Percentiles rank a stretch among this genome's conserved stretches.
Conservation (phyloP, 805 yeast species). For the Kodamaea fukazawae region DNA sequence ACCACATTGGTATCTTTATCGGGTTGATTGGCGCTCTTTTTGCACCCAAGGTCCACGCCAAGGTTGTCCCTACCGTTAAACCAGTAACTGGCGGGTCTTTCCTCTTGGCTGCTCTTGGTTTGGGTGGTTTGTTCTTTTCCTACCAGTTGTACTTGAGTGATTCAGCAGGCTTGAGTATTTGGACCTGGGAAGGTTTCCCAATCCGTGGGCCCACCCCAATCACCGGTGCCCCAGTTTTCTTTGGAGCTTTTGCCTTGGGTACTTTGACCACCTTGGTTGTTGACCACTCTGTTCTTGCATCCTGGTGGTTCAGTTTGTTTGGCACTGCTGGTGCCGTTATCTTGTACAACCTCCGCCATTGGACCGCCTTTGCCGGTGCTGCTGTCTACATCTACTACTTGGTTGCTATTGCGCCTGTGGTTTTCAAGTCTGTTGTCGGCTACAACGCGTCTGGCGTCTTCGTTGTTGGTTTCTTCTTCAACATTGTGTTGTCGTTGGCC, state of each 20-base stretch:
- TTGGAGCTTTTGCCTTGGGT: conserved; percentile 60
- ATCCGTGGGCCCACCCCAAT: conserved; percentile 83
- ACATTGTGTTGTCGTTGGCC: conserved; percentile 61
- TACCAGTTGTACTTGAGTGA: conserved; percentile 76
- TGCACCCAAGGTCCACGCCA: conserved; percentile 41
- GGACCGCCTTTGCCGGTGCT: conserved; percentile 79
- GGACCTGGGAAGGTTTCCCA: conserved; percentile 98
- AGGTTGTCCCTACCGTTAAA: conserved; percentile 8
- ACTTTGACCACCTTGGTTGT: conserved; percentile 24
- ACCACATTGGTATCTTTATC: conserved; percentile 60
- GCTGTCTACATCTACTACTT: conserved; percentile 58
- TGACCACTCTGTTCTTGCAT: conserved; percentile 21
- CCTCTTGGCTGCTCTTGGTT: conserved; percentile 57
- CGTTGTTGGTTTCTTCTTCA: conserved; percentile 46
- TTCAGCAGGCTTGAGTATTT: conserved; percentile 78
- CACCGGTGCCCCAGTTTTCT: conserved; percentile 72
- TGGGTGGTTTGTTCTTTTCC: conserved; percentile 74
- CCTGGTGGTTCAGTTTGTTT: conserved; percentile 30
- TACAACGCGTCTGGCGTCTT: conserved; percentile 57
- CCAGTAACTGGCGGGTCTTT: conserved; percentile 41
- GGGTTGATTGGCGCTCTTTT: conserved; percentile 66
- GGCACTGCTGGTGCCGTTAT: conserved; percentile 52
- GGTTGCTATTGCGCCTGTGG: conserved; percentile 55
- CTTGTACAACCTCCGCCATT: conserved; percentile 53
- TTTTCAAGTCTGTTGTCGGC: conserved; percentile 56